Percentiles rank a stretch among this genome's conserved stretches.
phyloP scores from a whole-genome alignment of 1,284 basidiomycete genomes.

The Volvariella volvacea region DNA sequence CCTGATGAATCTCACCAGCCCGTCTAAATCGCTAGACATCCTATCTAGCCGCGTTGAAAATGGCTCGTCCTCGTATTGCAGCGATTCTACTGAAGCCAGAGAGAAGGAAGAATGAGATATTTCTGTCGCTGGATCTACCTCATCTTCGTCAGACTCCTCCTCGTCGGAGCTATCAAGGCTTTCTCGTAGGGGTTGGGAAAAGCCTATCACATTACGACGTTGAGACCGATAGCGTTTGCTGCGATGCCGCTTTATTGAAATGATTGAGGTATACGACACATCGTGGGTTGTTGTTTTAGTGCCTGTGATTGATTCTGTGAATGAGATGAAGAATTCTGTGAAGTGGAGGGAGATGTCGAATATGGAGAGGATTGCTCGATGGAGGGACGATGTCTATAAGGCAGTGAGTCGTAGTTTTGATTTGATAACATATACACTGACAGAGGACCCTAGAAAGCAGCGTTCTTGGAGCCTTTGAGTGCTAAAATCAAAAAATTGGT shows the following conservation, averaged over 20 bases:
- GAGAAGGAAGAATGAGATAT: conserved; percentile 39
- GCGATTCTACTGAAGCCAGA: conserved; percentile 28
- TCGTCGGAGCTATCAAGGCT: conserved; percentile 39
- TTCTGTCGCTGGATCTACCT: conserved; percentile 20
- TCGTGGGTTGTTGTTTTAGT: conserved; percentile 51
- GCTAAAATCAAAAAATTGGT: too few relatives aligned
- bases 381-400: conserved; percentile 52
- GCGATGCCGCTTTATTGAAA: conserved; percentile 45
- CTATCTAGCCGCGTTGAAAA: conserved; percentile 46
- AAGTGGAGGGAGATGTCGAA: conserved; percentile 72
- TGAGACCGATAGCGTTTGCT: conserved; percentile 48
- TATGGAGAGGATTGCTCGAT: conserved; percentile 59
- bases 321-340: conserved; percentile 52
- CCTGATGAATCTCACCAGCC: conserved; percentile 60
- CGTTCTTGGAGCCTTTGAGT: conserved; percentile 54
- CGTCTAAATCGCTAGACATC: conserved; percentile 63
- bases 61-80: conserved; percentile 31
- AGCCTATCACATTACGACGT: conserved; percentile 54
- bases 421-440: too few relatives aligned
- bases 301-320: conserved; percentile 55
- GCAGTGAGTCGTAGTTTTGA: too few relatives aligned
- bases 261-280: conserved; percentile 49
- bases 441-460: conserved; percentile 68
- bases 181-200: conserved; percentile 33
- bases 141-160: conserved; percentile 28